Evolutionary conservation across 108 stramenopile species (phyloP).

Genomic region (Tribonema minus): DNA sequence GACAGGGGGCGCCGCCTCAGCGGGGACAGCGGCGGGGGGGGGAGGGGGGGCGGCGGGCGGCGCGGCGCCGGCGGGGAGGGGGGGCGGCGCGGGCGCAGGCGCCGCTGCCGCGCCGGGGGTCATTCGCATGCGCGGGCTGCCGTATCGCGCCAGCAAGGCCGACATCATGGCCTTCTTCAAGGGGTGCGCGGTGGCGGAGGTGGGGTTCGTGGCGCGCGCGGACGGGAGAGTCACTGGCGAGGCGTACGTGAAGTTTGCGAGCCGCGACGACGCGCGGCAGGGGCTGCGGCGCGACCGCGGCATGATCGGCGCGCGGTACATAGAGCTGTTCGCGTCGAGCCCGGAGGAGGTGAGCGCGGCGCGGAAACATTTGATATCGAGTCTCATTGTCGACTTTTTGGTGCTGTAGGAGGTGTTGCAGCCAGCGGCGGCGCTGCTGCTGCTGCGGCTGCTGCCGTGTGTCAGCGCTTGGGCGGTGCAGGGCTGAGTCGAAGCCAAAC

Average conservation of each 20-base stretch:
- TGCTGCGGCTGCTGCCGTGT: no score
- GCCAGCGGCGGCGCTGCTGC: no score
- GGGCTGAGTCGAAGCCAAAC: no score
- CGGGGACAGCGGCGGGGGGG: neutral
- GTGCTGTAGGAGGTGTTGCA: no score
- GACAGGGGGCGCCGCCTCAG: neutral
- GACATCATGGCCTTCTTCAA: constrained; percentile 82
- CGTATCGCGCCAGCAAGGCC: constrained; percentile 74
- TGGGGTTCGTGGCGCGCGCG: constrained; percentile 75
- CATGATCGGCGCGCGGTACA: constrained; percentile 75
- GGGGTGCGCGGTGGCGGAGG: constrained; percentile 54
- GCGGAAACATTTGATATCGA: no score
- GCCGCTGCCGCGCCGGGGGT: neutral
- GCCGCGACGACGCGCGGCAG: constrained; percentile 73
- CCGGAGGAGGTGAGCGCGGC: constrained; percentile 78
- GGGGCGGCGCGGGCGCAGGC: constrained; percentile 23
- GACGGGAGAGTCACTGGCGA: constrained; percentile 88
- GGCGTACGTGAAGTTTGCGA: constrained; percentile 75
- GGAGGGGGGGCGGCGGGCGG: neutral
- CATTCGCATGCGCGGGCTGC: constrained; percentile 81
- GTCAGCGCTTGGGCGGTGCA: no score
- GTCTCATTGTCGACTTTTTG: no score
- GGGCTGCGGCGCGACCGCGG: constrained; percentile 64
- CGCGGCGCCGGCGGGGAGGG: constrained; percentile 1
- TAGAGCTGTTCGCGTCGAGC: constrained; percentile 87